Evolutionary conservation across 768 basidiomycete genomes (phyloP), one percentile per base, ranked within the genome.

Genomic region (Leccinum longicurvipes): DNA sequence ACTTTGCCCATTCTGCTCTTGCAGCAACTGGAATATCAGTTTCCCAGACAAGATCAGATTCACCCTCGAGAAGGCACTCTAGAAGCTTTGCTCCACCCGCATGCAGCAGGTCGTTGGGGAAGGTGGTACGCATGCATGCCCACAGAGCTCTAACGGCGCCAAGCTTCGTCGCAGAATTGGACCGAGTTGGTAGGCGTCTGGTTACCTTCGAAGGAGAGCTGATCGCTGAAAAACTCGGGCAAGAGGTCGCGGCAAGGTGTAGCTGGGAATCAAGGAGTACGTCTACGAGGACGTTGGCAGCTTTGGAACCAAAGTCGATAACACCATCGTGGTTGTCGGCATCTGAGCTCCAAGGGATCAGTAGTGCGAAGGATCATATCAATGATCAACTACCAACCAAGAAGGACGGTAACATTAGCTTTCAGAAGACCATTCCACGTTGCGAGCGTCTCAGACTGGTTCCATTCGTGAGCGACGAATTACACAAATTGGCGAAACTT

Each of bases 341-440:
- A 51, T 82, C 83, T 82, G 57, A 41, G 36, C 6, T 34, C n/a
- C 14, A 41, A 50, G 49, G 45, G 14, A 58, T 64, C 28, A 65
- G 53, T 27, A n/a, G 50, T 4, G 27, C 23, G 6, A 8, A 7
- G 4, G 23, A 25, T 1, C 17, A 54, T 24, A 51, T n/a, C 23
- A 14, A 27, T 32, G 9, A 64, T 72, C 17, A 34, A 21, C 36
- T 21, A 83, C 84, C 77, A 72, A 85, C 85, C 82, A 69, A 81
- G 72, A 6, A 82, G 68, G 49, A 69, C 63, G 0, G 74, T 63
- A 15, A 82, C 75, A 29, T 80, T 80, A 3, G 79, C 76, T 50
- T 74, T 76, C 36, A 88, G 60, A 29, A 90, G 66, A 41, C 79
- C 78, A 34, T 77, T 72, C 87, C 87, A 90, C 8, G 83, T 75